These are phyloP conservation scores for Arthrobotrys sphaeroides DNA, from an alignment of 2,329 filamentous ascomycete species.

Conservation along the genomic window DNA sequence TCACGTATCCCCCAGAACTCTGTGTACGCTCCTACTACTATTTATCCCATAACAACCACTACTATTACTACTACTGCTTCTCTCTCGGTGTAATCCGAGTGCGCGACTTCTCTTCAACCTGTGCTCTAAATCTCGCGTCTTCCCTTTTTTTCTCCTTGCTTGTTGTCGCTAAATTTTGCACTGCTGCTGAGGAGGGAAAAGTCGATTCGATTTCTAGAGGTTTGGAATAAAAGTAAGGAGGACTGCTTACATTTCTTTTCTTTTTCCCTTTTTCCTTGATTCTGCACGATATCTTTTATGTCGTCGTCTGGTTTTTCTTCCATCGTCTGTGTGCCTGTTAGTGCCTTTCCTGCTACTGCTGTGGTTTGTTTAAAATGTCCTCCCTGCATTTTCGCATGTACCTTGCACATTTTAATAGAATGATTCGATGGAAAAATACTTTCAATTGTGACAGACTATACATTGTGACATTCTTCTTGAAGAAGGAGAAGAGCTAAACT, in stretches of 20 bases:
- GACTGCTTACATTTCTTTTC: too few relatives aligned
- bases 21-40: constrained; percentile 7
- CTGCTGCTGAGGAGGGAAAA: constrained; percentile 40
- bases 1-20: constrained; percentile 1
- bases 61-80: too few relatives aligned
- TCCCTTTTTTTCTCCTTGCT: constrained; percentile 21
- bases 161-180: constrained; percentile 30
- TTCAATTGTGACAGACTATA: not conserved
- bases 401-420: constrained; percentile 49
- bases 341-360: constrained; percentile 4
- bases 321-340: constrained; percentile 21
- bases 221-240: constrained; percentile 39
- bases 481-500: not conserved
- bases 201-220: constrained; percentile 41
- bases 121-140: constrained; percentile 25
- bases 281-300: constrained; percentile 13
- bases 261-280: constrained; percentile 7
- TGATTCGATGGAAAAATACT: constrained; percentile 40
- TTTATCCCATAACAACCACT: not conserved
- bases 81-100: not conserved
- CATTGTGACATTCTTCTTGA: too few relatives aligned
- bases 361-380: constrained; percentile 4
- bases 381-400: constrained; percentile 49
- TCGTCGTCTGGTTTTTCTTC: constrained; percentile 14
- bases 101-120: constrained; percentile 23